These are phyloP conservation scores for Boechera divaricarpa DNA, from an alignment of 345 rosid species.

Conservation along the genomic window DNA sequence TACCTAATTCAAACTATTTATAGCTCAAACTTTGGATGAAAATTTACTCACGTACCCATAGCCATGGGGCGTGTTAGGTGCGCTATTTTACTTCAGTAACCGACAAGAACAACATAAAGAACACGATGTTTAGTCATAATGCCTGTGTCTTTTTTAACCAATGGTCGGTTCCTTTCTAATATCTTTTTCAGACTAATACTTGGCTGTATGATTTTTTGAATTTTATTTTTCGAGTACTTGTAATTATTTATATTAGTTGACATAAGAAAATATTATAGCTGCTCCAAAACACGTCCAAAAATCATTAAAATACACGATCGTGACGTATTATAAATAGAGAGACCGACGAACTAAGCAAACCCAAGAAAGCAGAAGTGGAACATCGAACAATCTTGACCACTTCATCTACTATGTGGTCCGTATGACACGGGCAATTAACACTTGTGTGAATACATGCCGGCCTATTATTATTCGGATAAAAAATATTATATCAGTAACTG, in stretches of 20 bases:
- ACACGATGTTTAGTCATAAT: slow-evolving; percentile 36
- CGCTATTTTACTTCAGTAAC: slow-evolving; percentile 32
- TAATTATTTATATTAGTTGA: slow-evolving; percentile 8
- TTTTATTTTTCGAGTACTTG: neutral
- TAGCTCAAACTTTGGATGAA: neutral
- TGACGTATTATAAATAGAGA: slow-evolving; percentile 30
- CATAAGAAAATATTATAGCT: neutral
- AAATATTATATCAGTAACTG: slow-evolving; percentile 9
- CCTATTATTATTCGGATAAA: slow-evolving; percentile 14
- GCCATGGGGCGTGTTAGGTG: slow-evolving; percentile 12
- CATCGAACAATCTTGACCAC: slow-evolving; percentile 43
- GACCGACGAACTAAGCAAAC: slow-evolving; percentile 35
- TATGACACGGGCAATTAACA: slow-evolving; percentile 18
- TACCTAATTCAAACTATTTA: neutral
- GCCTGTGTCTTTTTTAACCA: slow-evolving; percentile 4
- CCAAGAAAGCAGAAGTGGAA: slow-evolving; percentile 31
- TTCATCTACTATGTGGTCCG: slow-evolving; percentile 34
- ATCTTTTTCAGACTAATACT: slow-evolving; percentile 19
- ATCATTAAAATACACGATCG: slow-evolving; percentile 26
- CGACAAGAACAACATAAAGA: slow-evolving; percentile 35
- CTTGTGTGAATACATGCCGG: slow-evolving; percentile 26
- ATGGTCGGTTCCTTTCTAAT: slow-evolving; percentile 45
- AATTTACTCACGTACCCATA: neutral
- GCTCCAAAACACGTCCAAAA: slow-evolving; percentile 21
- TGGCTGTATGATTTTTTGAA: neutral